These are phyloP conservation scores for Suillus fuscotomentosus DNA, from an alignment of 768 basidiomycete species.

Conservation along the genomic window DNA sequence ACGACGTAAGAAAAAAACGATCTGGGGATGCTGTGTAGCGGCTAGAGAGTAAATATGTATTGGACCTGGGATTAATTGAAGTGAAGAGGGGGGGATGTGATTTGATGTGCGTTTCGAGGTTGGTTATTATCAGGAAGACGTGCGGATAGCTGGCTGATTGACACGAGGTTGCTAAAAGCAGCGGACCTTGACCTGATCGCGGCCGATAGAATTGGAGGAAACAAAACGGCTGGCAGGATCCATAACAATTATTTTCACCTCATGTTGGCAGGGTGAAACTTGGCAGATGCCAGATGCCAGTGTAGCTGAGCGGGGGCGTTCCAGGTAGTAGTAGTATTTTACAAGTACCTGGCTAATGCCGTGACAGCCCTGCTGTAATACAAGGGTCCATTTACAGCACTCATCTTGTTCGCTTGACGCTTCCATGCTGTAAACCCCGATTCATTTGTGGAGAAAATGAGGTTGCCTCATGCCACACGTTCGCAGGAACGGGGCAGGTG, in stretches of 20 bases:
- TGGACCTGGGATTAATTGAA: conserved; percentile 12
- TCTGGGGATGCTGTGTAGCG: conserved; percentile 16
- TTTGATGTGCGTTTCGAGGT: conserved; percentile 25
- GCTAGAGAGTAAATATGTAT: conserved; percentile 16
- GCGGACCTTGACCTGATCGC: conserved; percentile 18
- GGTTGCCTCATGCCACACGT: conserved; percentile 25
- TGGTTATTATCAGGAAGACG: conserved; percentile 31
- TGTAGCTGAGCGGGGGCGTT: background rate
- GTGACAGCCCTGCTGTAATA: background rate
- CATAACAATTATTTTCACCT: conserved; percentile 13
- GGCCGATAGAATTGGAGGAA: conserved; percentile 13
- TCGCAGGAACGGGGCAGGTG: conserved; percentile 7
- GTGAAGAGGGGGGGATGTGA: conserved; percentile 11
- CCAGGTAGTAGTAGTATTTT: background rate
- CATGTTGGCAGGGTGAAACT: background rate
- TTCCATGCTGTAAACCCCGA: conserved; percentile 11
- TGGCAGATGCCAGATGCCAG: background rate
- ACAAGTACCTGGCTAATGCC: background rate
- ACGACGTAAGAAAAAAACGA: conserved; percentile 20
- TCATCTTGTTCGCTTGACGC: background rate
- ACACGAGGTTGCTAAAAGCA: conserved; percentile 36
- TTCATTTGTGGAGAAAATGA: conserved; percentile 21
- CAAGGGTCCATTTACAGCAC: background rate
- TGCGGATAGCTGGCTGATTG: conserved; percentile 23
- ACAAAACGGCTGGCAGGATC: conserved; percentile 8